Percentiles rank a stretch among this genome's conserved stretches.
Conservation (phyloP, 106 monocot genomes). For the Gastrodia elata region DNA sequence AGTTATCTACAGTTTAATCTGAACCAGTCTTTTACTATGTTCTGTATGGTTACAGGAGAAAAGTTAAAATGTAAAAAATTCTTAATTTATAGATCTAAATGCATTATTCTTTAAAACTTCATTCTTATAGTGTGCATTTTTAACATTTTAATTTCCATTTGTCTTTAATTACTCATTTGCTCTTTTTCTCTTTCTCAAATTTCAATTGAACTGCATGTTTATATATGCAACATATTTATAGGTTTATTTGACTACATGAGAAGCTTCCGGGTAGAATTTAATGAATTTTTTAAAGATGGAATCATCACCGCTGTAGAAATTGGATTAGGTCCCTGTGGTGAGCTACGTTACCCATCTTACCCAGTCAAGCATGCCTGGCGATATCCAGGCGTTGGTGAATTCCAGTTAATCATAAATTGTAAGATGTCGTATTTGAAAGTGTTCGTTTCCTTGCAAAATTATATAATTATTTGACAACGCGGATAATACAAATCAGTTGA, state of each 20-base stretch:
- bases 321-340: slow-evolving; percentile 91
- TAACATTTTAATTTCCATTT: not conserved
- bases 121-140: not conserved
- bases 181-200: not conserved
- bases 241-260: slow-evolving; percentile 99
- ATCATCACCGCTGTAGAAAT: slow-evolving; percentile 77
- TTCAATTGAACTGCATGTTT: not conserved
- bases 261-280: slow-evolving; percentile 80
- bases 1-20: not conserved
- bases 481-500: not conserved
- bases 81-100: not conserved
- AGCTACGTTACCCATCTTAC: slow-evolving; percentile 83
- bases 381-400: slow-evolving; percentile 94
- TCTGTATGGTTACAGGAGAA: not conserved
- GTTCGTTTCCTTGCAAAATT: not conserved
- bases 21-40: not conserved
- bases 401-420: slow-evolving; percentile 45
- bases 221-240: slow-evolving; percentile 5
- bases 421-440: not conserved
- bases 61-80: not conserved
- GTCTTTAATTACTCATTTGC: not conserved
- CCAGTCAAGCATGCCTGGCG: slow-evolving; percentile 86
- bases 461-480: not conserved
- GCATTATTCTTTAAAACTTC: not conserved
- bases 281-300: slow-evolving; percentile 85